These are phyloP conservation scores for Jaenimonas drosophilae DNA, from an alignment of 208 protist genomes.

Conservation along the genomic window DNA sequence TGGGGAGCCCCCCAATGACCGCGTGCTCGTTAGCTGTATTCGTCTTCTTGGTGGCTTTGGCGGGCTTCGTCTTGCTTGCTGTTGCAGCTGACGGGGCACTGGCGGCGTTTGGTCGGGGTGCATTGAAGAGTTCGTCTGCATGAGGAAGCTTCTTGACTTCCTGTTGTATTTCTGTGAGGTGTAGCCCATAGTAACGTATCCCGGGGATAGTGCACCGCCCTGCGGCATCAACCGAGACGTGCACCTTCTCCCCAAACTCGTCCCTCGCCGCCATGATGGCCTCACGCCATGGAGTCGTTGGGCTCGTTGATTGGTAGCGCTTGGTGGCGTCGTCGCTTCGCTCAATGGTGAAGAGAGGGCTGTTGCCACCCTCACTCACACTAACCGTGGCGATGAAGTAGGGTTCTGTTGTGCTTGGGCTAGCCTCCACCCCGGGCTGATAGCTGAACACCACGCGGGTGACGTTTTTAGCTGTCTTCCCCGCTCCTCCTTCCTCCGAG, in stretches of 20 bases:
- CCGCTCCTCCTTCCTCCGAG: not conserved
- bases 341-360: not conserved
- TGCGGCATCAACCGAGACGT: too few relatives aligned
- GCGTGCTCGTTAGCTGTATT: not conserved
- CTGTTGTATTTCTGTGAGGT: constrained; percentile 15
- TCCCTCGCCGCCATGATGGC: not conserved
- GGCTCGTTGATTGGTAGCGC: constrained; percentile 2
- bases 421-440: not conserved
- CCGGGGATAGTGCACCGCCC: too few relatives aligned
- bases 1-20: not conserved
- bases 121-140: not conserved
- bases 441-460: constrained; percentile 1
- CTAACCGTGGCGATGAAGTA: not conserved
- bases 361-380: not conserved
- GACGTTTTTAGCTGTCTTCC: not conserved
- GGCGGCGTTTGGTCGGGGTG: not conserved
- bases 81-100: not conserved
- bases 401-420: not conserved
- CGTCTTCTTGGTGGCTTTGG: not conserved
- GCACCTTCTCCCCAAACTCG: not conserved
- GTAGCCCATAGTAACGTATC: constrained; percentile 23
- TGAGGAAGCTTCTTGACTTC: constrained; percentile 21
- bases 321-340: not conserved
- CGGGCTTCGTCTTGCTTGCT: not conserved
- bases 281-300: too few relatives aligned